Base-by-base conservation (phyloP, 2,329 filamentous ascomycete species). In the Exophiala bonariae region DNA sequence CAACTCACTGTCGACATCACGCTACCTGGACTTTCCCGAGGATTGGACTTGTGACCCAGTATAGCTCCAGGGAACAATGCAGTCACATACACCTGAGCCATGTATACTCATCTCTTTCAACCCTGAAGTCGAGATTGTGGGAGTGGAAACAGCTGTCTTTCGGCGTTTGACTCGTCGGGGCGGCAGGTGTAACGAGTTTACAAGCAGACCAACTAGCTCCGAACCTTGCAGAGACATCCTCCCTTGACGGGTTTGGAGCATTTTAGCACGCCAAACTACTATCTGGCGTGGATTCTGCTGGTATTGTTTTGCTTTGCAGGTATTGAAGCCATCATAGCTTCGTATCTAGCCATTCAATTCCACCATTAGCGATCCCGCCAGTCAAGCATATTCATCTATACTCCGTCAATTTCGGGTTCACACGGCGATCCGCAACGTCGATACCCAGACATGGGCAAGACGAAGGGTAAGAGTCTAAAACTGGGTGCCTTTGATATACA, bases 381-480 rank as follows among this genome's bases (percentile, higher is more conserved):
- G 35, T 17, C 10, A 26, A 26, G 6, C 23, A 6, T 11, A 11
- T 26, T 26, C 23, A 26, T 26, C 23, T 26, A 26, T 26, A 26
- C 11, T 26, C 23, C 6, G 11, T 26, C 23, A 11, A 26, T 26
- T 26, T 11, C 23, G n/a, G n/a, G n/a, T n/a, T n/a, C n/a, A n/a
- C n/a, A n/a, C n/a, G n/a, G n/a, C n/a, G n/a, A n/a, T n/a, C n/a
- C n/a, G n/a, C n/a, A n/a, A n/a, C n/a, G n/a, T n/a, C n/a, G n/a
- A n/a, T 26, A 38, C 35, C 18, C 22, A 43, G 41, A 34, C 16
- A 55, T 55, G 52, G 52, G 41, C 37, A 55, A 52, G 39, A 32
- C 46, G 36, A 55, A 52, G 41, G 49, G 49, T 31, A 49, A 55
- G 40, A 38, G 41, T 45, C 22, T 42, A 11, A 49, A 35, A 28